Evolutionary conservation across 164 flowering plant species (phyloP).

Genomic region (Vitis rotundifolia): DNA sequence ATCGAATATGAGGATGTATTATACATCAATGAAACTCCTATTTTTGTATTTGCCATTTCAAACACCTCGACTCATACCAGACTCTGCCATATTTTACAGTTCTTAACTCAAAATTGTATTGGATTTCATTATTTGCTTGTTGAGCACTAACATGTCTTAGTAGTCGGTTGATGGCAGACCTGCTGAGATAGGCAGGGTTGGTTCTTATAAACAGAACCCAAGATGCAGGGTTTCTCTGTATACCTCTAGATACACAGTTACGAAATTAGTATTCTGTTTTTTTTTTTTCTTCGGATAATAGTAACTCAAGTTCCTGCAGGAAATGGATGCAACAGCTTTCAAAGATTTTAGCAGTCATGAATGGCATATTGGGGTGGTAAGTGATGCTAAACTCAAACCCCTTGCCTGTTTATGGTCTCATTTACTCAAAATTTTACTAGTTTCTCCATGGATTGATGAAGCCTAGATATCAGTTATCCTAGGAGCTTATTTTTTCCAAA

Average conservation of each 20-base stretch:
- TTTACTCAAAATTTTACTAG: background rate
- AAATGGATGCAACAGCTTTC: conserved; percentile 85
- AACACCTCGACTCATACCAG: background rate
- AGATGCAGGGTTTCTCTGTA: background rate
- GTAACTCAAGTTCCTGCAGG: conserved; percentile 47
- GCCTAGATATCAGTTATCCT: background rate
- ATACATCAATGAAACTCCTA: background rate
- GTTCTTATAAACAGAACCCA: background rate
- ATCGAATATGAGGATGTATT: background rate
- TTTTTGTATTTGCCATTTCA: background rate
- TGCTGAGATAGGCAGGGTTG: background rate
- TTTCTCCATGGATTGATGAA: background rate
- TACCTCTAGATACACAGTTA: background rate
- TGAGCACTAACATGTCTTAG: too few relatives aligned
- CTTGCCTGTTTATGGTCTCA: background rate
- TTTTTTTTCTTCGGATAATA: background rate
- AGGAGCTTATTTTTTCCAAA: background rate
- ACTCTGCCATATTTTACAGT: too few relatives aligned
- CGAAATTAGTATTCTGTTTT: background rate
- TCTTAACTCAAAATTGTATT: too few relatives aligned
- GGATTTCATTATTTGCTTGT: too few relatives aligned
- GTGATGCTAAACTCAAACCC: conserved; percentile 15
- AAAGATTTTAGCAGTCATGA: conserved; percentile 55
- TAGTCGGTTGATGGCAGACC: background rate
- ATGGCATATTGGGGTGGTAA: conserved; percentile 96